These are phyloP conservation scores for Pseudogymnoascus verrucosus DNA, from an alignment of 2,329 filamentous ascomycete species.

Conservation along the genomic window DNA sequence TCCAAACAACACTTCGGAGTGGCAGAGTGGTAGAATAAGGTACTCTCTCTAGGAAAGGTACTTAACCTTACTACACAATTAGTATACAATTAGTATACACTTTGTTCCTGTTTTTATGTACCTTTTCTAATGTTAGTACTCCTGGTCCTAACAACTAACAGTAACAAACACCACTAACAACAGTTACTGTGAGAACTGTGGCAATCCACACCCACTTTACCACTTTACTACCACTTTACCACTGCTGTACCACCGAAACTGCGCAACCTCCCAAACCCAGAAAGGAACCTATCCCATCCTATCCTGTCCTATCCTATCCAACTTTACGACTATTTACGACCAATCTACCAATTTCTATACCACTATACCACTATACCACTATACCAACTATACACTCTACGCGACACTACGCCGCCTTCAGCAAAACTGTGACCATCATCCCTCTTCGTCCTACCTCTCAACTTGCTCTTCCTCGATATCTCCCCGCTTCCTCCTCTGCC, in stretches of 20 bases:
- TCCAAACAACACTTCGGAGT: too few species aligned
- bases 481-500: not conserved
- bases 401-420: constrained; percentile 4
- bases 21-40: not conserved
- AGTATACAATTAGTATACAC: not conserved
- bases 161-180: not conserved
- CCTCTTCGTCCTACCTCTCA: not conserved
- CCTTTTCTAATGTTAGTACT: not conserved
- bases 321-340: constrained; percentile 5
- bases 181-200: not conserved
- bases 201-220: not conserved
- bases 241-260: not conserved
- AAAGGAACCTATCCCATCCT: not conserved
- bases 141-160: not conserved
- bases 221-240: not conserved
- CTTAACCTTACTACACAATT: not conserved
- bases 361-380: not conserved
- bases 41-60: not conserved
- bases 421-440: not conserved
- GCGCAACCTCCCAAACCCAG: not conserved
- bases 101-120: not conserved
- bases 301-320: not conserved
- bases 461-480: not conserved
- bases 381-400: not conserved
- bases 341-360: not conserved